Conservation (phyloP, 169 alveolate species). For the Amoebophrya sp. region DNA sequence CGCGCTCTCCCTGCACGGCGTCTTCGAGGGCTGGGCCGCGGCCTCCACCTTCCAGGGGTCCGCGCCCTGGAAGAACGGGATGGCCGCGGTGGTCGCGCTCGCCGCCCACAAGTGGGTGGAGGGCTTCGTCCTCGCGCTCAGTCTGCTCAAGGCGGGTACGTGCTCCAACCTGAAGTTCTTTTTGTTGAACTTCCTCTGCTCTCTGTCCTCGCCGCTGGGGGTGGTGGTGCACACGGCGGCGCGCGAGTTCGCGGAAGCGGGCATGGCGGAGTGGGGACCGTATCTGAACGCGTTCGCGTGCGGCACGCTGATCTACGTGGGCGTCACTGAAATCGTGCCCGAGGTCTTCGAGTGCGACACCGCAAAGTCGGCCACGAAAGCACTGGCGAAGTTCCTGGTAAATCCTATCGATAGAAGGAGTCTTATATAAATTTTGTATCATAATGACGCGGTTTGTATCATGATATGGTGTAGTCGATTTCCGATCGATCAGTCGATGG, state of each 20-base stretch:
- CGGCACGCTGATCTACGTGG: not conserved
- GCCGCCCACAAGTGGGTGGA: slow-evolving; percentile 5
- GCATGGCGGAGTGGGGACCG: not conserved
- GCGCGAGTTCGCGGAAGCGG: not conserved
- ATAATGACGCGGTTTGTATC: too few relatives aligned
- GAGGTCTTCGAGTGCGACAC: not conserved
- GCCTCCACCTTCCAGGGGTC: not conserved
- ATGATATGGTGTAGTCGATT: too few relatives aligned
- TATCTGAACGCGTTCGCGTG: not conserved
- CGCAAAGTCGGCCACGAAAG: not conserved
- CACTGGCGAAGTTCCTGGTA: not conserved
- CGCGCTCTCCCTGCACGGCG: not conserved
- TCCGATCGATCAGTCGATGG: too few relatives aligned
- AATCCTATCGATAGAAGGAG: too few relatives aligned
- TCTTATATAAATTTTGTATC: too few relatives aligned
- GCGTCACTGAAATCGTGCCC: not conserved
- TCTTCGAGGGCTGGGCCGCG: not conserved
- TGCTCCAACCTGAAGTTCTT: not conserved
- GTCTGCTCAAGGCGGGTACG: not conserved
- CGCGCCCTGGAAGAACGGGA: not conserved
- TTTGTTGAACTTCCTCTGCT: not conserved
- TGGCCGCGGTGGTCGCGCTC: not conserved
- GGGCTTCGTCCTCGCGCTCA: not conserved
- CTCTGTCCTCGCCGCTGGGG: not conserved
- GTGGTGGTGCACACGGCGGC: not conserved